Base-by-base conservation (phyloP, 2,329 filamentous ascomycete species). In the Dothiorella sarmentorum region DNA sequence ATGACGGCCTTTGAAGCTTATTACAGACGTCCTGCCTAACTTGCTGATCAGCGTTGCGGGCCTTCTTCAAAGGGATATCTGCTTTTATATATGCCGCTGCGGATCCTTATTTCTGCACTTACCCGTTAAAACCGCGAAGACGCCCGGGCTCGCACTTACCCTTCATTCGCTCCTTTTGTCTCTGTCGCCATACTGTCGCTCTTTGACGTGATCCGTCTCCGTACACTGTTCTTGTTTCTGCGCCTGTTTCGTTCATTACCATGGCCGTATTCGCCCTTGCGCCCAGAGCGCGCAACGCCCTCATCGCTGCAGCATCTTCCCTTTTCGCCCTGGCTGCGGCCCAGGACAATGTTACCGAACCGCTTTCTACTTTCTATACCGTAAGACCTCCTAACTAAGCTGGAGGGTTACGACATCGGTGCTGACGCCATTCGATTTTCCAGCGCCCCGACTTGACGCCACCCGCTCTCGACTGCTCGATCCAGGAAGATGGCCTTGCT, bases 361-460 rank as follows among this genome's bases (percentile, higher is more conserved):
- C 64, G 15, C 49, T 61, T n/a, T 66, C 64, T 15, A 62, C 63
- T 31, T 66, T 63, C 56, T 61, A 63, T 42, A 62, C 63, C 7
- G 62, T 63, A 51, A 35, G 52, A 7, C 5, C 13, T 20, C n/a
- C 9, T 37, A 13, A 17, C 2, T 3, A 38, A 38, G 31, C 1
- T 9, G 3, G 9, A 4, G 26, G 15, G 5, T 7, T 47, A 4
- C 9, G 13, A 27, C 7, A 7, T 18, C 11, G 29, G 20, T 18
- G 33, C 37, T 58, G 24, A 52, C 37, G 20, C 17, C 17, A 17
- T 17, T 2, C 1, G 4, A 17, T 4, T 4, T 26, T 24, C 27
- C 24, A 67, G 65, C 60, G 66, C 22, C 65, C 66, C 17, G 65
- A 67, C 24, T 55, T 66, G 13, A 47, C 58, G 29, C 63, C 66